Base-by-base conservation (phyloP, 805 yeast genomes). In the Peterozyma xylosa region DNA sequence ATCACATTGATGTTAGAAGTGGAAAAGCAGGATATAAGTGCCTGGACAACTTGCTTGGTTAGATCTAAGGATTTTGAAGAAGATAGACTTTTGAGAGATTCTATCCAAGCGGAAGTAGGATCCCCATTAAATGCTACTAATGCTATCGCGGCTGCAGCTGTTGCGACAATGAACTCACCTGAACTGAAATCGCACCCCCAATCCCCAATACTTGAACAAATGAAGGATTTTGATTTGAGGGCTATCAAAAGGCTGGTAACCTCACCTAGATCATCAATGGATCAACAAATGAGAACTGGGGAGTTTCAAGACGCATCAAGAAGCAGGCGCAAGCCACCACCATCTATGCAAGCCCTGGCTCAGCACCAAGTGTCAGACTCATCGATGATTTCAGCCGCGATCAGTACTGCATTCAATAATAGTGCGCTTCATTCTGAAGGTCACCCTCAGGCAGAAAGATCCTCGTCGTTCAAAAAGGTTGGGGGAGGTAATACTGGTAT, bases 11-110 rank as follows among this genome's bases (percentile, higher is more conserved):
- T 74, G 3, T 74, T 80, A 56, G 81, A 78, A 50, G 77, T 74
- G 10, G 75, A 75, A 35, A 72, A 69, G 43, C 59, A 56, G 35
- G 82, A 76, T 33, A 64, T 77, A 1, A 61, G 68, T 11, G 55
- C 64, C 15, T 84, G 91, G 91, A 74, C 86, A 1, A 70, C 67
- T 33, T 57, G 74, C 0, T 58, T 81, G 15, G 75, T 73, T 5
- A 70, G 66, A 45, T 64, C 82, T 2, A 71, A 76, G 42, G 56
- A 59, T 11, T 64, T 67, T 35, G 76, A 73, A 30, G 69, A 64
- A 46, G 84, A 80, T 38, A 64, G 76, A 48, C 46, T 55, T 16
- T 60, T 58, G 7, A 51, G 54, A 38, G 43, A 50, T 16, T 39
- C 45, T 11, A 38, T 62, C 30, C 62, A 53, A 5, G 44, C 47